phyloP scores from a whole-genome alignment of 108 stramenopile genomes.

The Stephanodiscus minutulus region DNA sequence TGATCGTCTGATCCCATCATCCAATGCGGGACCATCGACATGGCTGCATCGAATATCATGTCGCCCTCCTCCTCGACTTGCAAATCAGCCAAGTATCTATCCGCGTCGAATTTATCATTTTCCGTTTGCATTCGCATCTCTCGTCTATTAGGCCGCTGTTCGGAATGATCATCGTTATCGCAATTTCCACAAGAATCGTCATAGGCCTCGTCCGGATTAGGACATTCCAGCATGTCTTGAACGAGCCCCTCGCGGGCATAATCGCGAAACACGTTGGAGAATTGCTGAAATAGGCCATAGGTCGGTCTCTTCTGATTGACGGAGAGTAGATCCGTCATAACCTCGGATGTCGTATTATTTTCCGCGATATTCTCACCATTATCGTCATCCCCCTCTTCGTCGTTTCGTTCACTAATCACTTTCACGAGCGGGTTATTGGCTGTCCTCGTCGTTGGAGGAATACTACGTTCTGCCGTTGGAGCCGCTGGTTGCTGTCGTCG shows the following conservation, averaged over 20 bases:
- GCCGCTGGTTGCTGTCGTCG: background rate
- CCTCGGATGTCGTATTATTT: slow-evolving; percentile 7
- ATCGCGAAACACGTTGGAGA: slow-evolving; percentile 74
- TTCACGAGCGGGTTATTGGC: slow-evolving; percentile 7
- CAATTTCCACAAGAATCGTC: slow-evolving; percentile 8
- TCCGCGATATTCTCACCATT: slow-evolving; percentile 19
- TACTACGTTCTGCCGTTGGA: background rate
- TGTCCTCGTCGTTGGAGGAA: background rate
- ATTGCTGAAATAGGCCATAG: slow-evolving; percentile 77
- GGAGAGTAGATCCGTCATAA: slow-evolving; percentile 28
- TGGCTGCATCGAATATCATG: slow-evolving; percentile 63
- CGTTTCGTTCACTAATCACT: slow-evolving; percentile 11
- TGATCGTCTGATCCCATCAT: background rate
- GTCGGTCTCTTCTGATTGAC: slow-evolving; percentile 26
- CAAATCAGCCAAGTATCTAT: slow-evolving; percentile 78
- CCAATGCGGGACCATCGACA: slow-evolving; percentile 79
- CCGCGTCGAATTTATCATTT: slow-evolving; percentile 72
- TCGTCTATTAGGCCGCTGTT: slow-evolving; percentile 37
- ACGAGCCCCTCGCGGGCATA: slow-evolving; percentile 77
- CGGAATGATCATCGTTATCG: slow-evolving; percentile 4
- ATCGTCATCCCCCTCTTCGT: slow-evolving; percentile 7
- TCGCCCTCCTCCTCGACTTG: slow-evolving; percentile 50
- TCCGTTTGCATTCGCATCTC: slow-evolving; percentile 64
- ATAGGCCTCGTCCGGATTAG: slow-evolving; percentile 60
- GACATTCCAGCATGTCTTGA: slow-evolving; percentile 76